These are phyloP conservation scores for Pistacia atlantica DNA, from an alignment of 345 rosid species.

Conservation along the genomic window DNA sequence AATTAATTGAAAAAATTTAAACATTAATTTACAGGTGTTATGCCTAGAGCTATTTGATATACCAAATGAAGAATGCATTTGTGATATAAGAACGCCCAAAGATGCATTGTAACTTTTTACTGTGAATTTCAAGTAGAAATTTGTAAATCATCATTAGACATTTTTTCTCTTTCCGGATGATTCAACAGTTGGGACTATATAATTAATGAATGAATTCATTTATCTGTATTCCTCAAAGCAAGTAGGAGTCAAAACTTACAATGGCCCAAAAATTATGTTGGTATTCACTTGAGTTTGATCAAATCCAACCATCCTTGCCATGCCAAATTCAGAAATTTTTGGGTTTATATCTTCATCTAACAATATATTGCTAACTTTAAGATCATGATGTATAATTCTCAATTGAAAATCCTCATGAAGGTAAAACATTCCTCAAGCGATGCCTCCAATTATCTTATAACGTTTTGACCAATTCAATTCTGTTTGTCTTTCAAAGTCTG, in stretches of 20 bases:
- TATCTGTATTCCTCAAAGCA: neutral
- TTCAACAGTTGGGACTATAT: neutral
- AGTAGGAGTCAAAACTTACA: constrained; percentile 23
- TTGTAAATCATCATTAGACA: neutral
- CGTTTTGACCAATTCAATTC: no score
- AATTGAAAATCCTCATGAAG: no score
- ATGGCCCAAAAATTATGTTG: constrained; percentile 37
- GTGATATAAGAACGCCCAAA: neutral
- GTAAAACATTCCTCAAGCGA: no score
- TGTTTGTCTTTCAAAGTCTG: constrained; percentile 10
- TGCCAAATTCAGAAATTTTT: no score
- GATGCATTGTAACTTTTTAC: neutral
- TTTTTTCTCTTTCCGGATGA: neutral
- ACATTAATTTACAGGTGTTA: neutral
- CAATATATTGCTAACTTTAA: no score
- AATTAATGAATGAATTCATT: neutral
- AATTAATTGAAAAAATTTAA: neutral
- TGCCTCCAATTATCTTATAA: no score
- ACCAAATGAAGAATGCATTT: neutral
- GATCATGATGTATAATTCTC: no score
- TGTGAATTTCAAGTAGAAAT: neutral
- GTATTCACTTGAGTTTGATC: constrained; percentile 39
- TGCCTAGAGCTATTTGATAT: no score
- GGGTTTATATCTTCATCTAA: no score
- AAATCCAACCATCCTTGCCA: no score